Conservation (phyloP, 257 asterid genomes). For the Ehretia macrophylla region DNA sequence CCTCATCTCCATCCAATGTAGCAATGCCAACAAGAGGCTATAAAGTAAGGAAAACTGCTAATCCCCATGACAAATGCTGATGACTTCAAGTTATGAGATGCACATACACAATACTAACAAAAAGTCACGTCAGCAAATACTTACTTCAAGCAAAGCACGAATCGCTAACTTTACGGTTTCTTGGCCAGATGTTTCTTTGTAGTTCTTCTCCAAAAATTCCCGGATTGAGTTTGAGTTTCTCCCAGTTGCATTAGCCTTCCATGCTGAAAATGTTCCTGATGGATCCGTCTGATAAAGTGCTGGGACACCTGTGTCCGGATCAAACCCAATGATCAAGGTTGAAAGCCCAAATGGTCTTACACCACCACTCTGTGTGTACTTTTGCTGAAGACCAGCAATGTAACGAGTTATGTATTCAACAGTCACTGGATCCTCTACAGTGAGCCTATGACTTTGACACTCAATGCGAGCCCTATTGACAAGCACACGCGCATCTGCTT, state of each 20-base stretch:
- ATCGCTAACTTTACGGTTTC: constrained; percentile 91
- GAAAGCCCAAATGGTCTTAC: constrained; percentile 99
- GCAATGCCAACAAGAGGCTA: too few relatives aligned
- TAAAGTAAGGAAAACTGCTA: too few relatives aligned
- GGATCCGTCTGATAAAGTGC: constrained; percentile 97
- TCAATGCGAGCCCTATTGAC: constrained; percentile 90
- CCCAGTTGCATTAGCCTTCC: constrained; percentile 99
- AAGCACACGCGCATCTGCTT: constrained; percentile 97
- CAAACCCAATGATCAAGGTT: constrained; percentile 94
- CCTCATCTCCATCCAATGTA: too few relatives aligned
- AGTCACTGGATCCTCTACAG: constrained; percentile 93
- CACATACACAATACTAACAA: too few relatives aligned
- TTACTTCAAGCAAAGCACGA: constrained; percentile 98
- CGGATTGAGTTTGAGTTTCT: constrained; percentile 89
- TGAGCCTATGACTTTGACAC: constrained; percentile 83
- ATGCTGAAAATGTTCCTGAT: constrained; percentile 95
- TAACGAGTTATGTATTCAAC: constrained; percentile 98
- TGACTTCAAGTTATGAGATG: too few relatives aligned
- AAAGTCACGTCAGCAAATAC: constrained; percentile 3
- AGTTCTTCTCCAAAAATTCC: constrained; percentile 96
- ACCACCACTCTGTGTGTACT: constrained; percentile 99
- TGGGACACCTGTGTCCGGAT: constrained; percentile 87
- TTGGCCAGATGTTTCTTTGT: constrained; percentile 93
- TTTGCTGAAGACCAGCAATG: constrained; percentile 98
- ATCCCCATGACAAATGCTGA: too few relatives aligned